A percentile compares a stretch with the other conserved stretches of the same genome.
Evolutionary conservation across 2,329 filamentous ascomycete species (phyloP).

Genomic region (Arthrobotrys megalospora): DNA sequence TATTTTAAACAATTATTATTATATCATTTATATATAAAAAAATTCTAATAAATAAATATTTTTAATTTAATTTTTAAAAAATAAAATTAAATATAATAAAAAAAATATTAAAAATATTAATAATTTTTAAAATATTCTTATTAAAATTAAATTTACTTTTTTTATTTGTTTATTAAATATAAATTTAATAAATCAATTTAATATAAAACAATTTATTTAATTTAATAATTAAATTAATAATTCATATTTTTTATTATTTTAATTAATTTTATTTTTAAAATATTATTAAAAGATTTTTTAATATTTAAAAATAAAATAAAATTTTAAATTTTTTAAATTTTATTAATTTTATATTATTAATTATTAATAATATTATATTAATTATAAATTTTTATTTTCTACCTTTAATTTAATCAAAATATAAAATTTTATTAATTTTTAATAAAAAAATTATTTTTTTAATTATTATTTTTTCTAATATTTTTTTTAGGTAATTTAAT

Average conservation of each 20-base stretch:
- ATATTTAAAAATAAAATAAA: slow-evolving; percentile 11
- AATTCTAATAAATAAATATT: slow-evolving; percentile 3
- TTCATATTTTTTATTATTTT: neutral
- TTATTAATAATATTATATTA: neutral
- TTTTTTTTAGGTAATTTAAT: too few relatives aligned
- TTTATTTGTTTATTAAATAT: too few relatives aligned
- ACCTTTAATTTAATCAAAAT: neutral
- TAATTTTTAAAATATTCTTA: slow-evolving; percentile 23
- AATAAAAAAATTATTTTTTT: neutral
- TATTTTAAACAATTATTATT: slow-evolving; percentile 14
- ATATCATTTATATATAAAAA: neutral
- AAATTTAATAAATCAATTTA: too few relatives aligned
- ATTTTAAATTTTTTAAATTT: neutral
- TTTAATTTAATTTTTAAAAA: slow-evolving; percentile 4
- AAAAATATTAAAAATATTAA: slow-evolving; percentile 27
- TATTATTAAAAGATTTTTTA: slow-evolving; percentile 3
- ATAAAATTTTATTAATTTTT: slow-evolving; percentile 1
- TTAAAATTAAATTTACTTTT: slow-evolving; percentile 18
- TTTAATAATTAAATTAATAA: slow-evolving; percentile 2
- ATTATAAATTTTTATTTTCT: neutral
- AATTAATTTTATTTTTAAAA: too few relatives aligned
- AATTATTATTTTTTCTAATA: neutral
- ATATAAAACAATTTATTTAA: neutral
- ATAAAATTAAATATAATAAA: slow-evolving; percentile 10
- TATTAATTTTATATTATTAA: neutral